A percentile compares a stretch with the other conserved stretches of the same genome.
Conservation (phyloP, 768 basidiomycete species). For the Mycena pura region DNA sequence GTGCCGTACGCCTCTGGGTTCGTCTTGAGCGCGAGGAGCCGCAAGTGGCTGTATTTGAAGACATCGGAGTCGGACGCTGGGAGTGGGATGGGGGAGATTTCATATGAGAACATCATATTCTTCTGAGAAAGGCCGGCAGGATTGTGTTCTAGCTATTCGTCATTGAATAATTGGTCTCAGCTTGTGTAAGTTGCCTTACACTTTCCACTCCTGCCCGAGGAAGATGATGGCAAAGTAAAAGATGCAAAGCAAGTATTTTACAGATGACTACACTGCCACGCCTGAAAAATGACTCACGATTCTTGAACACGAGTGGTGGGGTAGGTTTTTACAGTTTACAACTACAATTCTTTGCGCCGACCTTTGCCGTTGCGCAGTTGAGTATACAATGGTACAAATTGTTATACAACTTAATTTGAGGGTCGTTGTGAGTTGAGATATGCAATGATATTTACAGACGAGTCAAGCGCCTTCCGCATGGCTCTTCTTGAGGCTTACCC, state of each 20-base stretch:
- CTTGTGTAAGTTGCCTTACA: too few species aligned
- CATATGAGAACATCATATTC: background rate
- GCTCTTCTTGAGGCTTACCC: conserved; percentile 66
- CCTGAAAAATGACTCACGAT: background rate
- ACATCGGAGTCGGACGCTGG: conserved; percentile 30
- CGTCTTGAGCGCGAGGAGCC: conserved; percentile 34
- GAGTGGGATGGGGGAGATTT: conserved; percentile 23
- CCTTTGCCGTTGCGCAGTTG: background rate
- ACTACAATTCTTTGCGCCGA: background rate
- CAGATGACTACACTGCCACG: conserved; percentile 16
- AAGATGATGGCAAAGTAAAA: too few species aligned
- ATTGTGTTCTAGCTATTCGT: too few species aligned
- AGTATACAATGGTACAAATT: background rate
- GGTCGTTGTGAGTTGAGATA: background rate
- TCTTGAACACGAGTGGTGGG: conserved; percentile 5
- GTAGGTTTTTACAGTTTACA: conserved; percentile 12
- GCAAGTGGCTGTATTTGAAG: conserved; percentile 29
- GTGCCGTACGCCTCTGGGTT: conserved; percentile 39
- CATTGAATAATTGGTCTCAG: too few species aligned
- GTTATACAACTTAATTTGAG: conserved; percentile 4
- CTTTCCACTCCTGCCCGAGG: too few species aligned
- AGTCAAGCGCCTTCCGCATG: background rate
- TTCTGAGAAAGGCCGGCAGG: too few species aligned
- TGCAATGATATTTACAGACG: background rate
- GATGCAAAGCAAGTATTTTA: too few species aligned